A percentile compares a stretch with the other conserved stretches of the same genome.
Conservation (phyloP, 345 rosid species). For the Pseudoturritis turrita region DNA sequence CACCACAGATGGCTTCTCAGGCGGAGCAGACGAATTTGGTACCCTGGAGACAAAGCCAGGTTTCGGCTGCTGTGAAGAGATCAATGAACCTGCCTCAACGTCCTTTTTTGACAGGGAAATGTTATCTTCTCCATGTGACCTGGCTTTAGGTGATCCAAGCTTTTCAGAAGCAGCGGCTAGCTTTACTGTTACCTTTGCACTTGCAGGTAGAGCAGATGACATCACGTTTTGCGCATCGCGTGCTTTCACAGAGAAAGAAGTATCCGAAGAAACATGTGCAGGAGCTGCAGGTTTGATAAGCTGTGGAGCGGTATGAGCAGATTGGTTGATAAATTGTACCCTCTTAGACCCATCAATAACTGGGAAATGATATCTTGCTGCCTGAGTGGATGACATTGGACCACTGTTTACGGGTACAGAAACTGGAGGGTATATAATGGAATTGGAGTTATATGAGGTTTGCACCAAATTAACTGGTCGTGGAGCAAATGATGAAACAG, state of each 20-base stretch:
- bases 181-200: slow-evolving; percentile 49
- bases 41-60: slow-evolving; percentile 34
- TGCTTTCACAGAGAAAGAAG: slow-evolving; percentile 33
- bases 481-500: slow-evolving; percentile 50
- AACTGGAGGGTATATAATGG: slow-evolving; percentile 45
- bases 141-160: slow-evolving; percentile 37
- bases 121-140: slow-evolving; percentile 36
- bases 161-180: slow-evolving; percentile 45
- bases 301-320: slow-evolving; percentile 34
- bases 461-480: slow-evolving; percentile 50
- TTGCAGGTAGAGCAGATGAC: slow-evolving; percentile 38
- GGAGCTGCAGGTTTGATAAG: slow-evolving; percentile 41
- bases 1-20: slow-evolving; percentile 29
- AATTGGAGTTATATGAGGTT: slow-evolving; percentile 37
- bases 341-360: slow-evolving; percentile 58
- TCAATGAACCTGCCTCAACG: slow-evolving; percentile 31
- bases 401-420: slow-evolving; percentile 52
- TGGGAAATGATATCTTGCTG: slow-evolving; percentile 49
- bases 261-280: slow-evolving; percentile 36
- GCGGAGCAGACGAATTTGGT: slow-evolving; percentile 23
- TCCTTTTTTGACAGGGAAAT: slow-evolving; percentile 33
- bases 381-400: slow-evolving; percentile 63
- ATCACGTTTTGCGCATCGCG: slow-evolving; percentile 38
- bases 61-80: slow-evolving; percentile 36
- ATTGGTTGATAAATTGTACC: slow-evolving; percentile 45